Conservation (phyloP, 768 basidiomycete species). For the Suillus alpinus region DNA sequence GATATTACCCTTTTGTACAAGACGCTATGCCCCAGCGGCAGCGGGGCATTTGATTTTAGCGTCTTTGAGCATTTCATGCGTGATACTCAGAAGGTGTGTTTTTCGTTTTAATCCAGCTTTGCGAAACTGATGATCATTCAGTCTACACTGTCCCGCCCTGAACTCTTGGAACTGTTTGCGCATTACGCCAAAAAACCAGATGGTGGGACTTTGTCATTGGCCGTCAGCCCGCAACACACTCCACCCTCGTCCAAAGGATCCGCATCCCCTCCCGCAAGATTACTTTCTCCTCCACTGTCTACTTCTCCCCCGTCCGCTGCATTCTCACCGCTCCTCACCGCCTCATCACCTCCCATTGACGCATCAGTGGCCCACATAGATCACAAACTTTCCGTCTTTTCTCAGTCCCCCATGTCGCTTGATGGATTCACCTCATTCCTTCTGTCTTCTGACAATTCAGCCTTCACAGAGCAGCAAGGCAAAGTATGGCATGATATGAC, state of each 20-base stretch:
- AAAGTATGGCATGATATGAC: slow-evolving; percentile 83
- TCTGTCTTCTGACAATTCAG: slow-evolving; percentile 72
- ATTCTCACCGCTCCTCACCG: not conserved
- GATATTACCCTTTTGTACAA: slow-evolving; percentile 72
- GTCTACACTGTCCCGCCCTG: slow-evolving; percentile 33
- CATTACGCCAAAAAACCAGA: slow-evolving; percentile 28
- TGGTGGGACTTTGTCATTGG: not conserved
- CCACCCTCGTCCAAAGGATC: not conserved
- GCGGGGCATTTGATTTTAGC: slow-evolving; percentile 35
- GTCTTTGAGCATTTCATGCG: slow-evolving; percentile 52
- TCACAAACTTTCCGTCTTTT: slow-evolving; percentile 1
- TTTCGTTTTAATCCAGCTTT: slow-evolving; percentile 2
- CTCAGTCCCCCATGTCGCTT: slow-evolving; percentile 37
- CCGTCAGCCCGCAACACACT: not conserved
- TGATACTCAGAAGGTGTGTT: slow-evolving; percentile 46
- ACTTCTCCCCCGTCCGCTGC: slow-evolving; percentile 9
- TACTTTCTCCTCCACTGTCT: not conserved
- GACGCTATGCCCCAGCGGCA: slow-evolving; percentile 29
- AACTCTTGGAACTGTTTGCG: slow-evolving; percentile 35
- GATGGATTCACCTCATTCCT: slow-evolving; percentile 80
- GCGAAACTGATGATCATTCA: slow-evolving; percentile 19
- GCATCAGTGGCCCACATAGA: not conserved
- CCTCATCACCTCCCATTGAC: not conserved
- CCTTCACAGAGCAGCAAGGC: slow-evolving; percentile 50
- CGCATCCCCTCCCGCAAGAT: not conserved